Evolutionary conservation across 495 filamentous ascomycete genomes (phyloP), one percentile per base, ranked within the genome.

Genomic region (Sporormia fimetaria): DNA sequence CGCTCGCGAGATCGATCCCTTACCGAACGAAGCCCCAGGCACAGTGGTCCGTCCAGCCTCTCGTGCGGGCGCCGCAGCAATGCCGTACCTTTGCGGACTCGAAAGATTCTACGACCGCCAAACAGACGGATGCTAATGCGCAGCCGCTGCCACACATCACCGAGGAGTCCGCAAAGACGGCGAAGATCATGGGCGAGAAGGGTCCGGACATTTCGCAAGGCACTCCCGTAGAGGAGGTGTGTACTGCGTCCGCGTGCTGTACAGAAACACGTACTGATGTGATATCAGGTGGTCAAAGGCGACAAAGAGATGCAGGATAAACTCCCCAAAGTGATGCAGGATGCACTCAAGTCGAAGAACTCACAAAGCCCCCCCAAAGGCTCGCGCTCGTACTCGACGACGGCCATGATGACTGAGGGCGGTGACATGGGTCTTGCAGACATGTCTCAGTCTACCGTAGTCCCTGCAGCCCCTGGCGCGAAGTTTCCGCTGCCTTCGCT

Each of bases 401-500:
- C 64, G 0, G 53, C 37, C 1, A 11, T 15, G 52, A 15, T 9
- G 28, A 42, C 33, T 47, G 55, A 42, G 35, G 16, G 42, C 34
- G 41, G 49, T 17, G 31, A 65, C 11, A 5, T 51, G 41, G 47
- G 41, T 11, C 47, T 51, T 20, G 30, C 40, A 8, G 31, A 29
- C 17, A 35, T 66, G 40, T 38, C 42, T n/a, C 48, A 42, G 6
- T 42, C 50, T 8, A 41, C 57, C 21, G 45, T 44, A 11, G 39
- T 47, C 5, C 44, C 55, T 2, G 44, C 51, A 26, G 55, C 53
- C 12, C 57, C 64, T 15, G 85, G 83, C 16, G 66, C 83, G 52
- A 90, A 86, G 51, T 95, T 80, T 57, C 70, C 68, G 3, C 62
- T 81, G 44, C 88, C 88, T 6, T 58, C 65, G n/a, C 61, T 76